Base-by-base conservation (phyloP, 1,284 basidiomycete genomes). In the Cryptococcus neoformans region DNA sequence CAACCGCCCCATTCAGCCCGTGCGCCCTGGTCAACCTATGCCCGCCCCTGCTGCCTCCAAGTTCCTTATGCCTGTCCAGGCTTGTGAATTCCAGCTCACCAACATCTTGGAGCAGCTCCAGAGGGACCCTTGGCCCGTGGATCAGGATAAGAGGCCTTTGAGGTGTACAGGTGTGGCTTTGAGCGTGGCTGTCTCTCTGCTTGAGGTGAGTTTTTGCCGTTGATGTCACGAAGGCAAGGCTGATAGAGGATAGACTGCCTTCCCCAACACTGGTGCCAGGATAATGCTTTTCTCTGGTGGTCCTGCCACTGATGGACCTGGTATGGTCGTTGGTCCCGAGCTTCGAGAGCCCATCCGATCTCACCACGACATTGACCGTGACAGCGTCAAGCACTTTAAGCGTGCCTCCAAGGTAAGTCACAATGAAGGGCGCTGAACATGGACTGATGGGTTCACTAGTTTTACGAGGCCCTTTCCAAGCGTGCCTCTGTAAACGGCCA, bases 321-420 rank as follows among this genome's bases (percentile, higher is more conserved):
- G 96, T 38, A 87, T 95, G 84, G 95, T 98, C 42, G 96, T 99
- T 57, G 88, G 84, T 75, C 91, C 92, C 67, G 95, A 99, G 80
- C 82, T 99, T 49, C 90, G 92, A 77, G 95, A 99, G 76, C 92
- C 95, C 2, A 98, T 99, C 66, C 89, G 96, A 57, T 98, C 94
- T 2, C 96, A 99, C 78, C 95, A 99, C 80, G 95, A 99, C 75
- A 99, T 99, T 72, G 96, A 99, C 74, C 84, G 93, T 51, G 96
- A 99, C 78, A 90, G 87, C 67, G 94, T 90, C 51, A 98, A 96
- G 79, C 94, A 98, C 78, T 99, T 89, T 81, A 99, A 99, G 82
- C 89, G 93, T 53, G 93, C 96, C 21, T 86, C 86, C 67, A 98
- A 98, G 28, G 28, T 28, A 28, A 28, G 28, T 28, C 28, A 81